Percentiles rank a stretch among this genome's conserved stretches.
phyloP scores from a whole-genome alignment of 2,329 filamentous ascomycete species.

The Talaromyces atroroseus region DNA sequence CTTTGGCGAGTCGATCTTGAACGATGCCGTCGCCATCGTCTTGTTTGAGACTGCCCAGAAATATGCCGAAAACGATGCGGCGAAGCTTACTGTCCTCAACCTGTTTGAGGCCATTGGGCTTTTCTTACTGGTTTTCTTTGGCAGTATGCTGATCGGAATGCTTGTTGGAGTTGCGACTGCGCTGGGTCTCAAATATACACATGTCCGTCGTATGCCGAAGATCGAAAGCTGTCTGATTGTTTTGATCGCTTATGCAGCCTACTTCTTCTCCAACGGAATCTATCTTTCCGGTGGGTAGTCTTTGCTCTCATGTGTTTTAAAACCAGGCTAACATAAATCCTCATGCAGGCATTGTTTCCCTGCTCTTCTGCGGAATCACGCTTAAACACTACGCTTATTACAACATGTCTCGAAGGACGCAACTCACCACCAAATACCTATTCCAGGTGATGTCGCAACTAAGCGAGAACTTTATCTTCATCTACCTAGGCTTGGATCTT shows the following conservation, averaged over 20 bases:
- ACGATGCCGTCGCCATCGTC: constrained; percentile 97
- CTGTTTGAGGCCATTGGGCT: constrained; percentile 88
- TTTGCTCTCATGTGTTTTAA: not conserved
- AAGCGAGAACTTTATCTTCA: constrained; percentile 99
- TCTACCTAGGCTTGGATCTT: constrained; percentile 89
- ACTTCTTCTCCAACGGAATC: constrained; percentile 95
- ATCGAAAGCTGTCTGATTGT: constrained; percentile 94
- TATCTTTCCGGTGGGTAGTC: constrained; percentile 77
- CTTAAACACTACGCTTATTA: constrained; percentile 99
- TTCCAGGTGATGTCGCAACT: constrained; percentile 93
- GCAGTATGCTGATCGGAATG: constrained; percentile 83
- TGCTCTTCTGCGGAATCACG: constrained; percentile 96
- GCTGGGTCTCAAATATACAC: constrained; percentile 87
- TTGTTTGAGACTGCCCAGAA: constrained; percentile 96
- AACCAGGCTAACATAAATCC: not conserved
- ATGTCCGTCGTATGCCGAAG: constrained; percentile 85
- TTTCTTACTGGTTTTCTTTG: constrained; percentile 94
- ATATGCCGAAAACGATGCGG: constrained; percentile 69
- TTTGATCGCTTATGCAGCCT: constrained; percentile 89
- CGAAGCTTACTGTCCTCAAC: constrained; percentile 69
- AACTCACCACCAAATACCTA: constrained; percentile 95
- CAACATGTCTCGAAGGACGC: constrained; percentile 97
- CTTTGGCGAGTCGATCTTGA: constrained; percentile 95
- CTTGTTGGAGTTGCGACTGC: constrained; percentile 82
- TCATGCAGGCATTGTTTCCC: constrained; percentile 77